phyloP scores from a whole-genome alignment of 176 grass and related monocot genomes.

The Tuctoria greenei region DNA sequence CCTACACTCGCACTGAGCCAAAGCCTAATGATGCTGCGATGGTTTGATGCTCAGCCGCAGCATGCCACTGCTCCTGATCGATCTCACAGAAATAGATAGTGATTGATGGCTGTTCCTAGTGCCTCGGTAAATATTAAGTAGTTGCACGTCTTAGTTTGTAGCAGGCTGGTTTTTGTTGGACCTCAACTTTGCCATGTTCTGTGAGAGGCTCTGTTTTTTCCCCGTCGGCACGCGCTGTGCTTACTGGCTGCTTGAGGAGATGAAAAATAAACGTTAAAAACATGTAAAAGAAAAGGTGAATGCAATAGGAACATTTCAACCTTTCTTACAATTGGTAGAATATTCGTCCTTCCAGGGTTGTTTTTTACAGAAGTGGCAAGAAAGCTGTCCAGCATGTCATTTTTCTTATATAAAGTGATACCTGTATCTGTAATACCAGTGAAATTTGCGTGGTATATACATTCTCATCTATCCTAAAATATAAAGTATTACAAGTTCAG shows the following conservation, averaged over 20 bases:
- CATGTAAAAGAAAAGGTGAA: not conserved
- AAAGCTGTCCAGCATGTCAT: not conserved
- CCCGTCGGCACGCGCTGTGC: constrained; percentile 24
- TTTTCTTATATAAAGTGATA: not conserved
- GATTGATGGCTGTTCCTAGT: constrained; percentile 17
- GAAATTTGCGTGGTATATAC: constrained; percentile 1
- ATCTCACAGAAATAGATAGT: constrained; percentile 35
- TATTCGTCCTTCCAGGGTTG: not conserved
- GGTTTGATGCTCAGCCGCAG: constrained; percentile 30
- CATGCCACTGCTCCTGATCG: constrained; percentile 38
- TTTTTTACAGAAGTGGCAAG: too few relatives aligned
- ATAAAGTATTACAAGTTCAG: too few relatives aligned
- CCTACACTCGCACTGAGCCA: constrained; percentile 60
- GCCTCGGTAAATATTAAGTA: constrained; percentile 6
- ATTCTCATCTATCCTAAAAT: not conserved
- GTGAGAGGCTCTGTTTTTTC: constrained; percentile 29
- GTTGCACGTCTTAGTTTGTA: constrained; percentile 40
- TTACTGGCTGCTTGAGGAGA: constrained; percentile 23
- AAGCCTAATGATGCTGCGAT: constrained; percentile 45
- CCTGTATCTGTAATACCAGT: not conserved
- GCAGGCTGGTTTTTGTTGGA: constrained; percentile 41
- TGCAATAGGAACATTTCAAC: constrained; percentile 4
- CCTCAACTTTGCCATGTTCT: constrained; percentile 32
- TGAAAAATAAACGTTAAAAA: not conserved
- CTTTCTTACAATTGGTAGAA: constrained; percentile 33